A percentile compares a stretch with the other conserved stretches of the same genome.
These are phyloP conservation scores for barley (Hordeum vulgare) DNA, from an alignment of 176 grass and related monocot genomes.

Conservation along the genomic window MorexV3_pseudomolecules_assembly NC_058518.1:6757177-6757676, in stretches of 20 bases:
- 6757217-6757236: neutral
- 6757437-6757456: neutral
- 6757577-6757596: neutral
- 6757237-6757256: neutral
- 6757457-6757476: neutral
- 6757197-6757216: neutral
- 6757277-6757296: no score
- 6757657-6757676: neutral
- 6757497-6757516: neutral
- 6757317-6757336: no score
- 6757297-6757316: no score
- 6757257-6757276: neutral
- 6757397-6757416: neutral
- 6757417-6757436: neutral
- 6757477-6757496: neutral
- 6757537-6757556: neutral
- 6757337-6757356: constrained; percentile 12
- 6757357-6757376: no score
- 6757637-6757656: neutral
- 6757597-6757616: neutral
- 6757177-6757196: neutral
- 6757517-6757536: no score
- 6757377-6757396: constrained; percentile 3
- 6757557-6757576: neutral
- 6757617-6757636: neutral